Evolutionary conservation across 2,329 filamentous ascomycete genomes (phyloP).

Genomic region (Diplodia intermedia): DNA sequence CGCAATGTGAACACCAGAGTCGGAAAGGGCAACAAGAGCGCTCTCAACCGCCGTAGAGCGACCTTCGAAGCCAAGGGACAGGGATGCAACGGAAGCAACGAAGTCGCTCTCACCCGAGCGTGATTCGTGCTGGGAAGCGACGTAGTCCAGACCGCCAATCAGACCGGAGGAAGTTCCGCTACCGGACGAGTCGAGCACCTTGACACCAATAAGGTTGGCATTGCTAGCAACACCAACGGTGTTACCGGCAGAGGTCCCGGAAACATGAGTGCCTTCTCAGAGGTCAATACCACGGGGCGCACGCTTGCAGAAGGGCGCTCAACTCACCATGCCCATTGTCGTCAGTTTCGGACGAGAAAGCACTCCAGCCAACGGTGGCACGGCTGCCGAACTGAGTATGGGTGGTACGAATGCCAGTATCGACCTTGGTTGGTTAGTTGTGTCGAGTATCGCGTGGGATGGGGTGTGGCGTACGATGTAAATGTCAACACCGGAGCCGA

Average conservation of each 20-base stretch:
- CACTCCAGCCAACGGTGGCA: conserved; percentile 37
- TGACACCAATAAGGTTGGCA: conserved; percentile 46
- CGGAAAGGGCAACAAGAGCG: conserved; percentile 24
- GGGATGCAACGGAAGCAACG: conserved; percentile 44
- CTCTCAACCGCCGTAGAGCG: conserved; percentile 31
- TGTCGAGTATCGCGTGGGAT: not conserved
- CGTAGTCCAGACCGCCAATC: conserved; percentile 50
- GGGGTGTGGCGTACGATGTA: conserved; percentile 57
- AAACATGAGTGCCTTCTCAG: conserved; percentile 45
- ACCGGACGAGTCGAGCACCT: conserved; percentile 45
- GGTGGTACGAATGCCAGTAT: conserved; percentile 29
- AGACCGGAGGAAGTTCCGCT: conserved; percentile 43
- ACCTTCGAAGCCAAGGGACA: conserved; percentile 49
- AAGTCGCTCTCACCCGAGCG: conserved; percentile 44
- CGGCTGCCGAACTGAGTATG: conserved; percentile 47
- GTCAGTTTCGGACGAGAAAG: conserved; percentile 48
- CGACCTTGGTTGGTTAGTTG: conserved; percentile 14
- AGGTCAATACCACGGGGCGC: not conserved
- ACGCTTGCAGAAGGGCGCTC: conserved; percentile 26
- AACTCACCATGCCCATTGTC: conserved; percentile 52
- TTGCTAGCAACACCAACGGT: conserved; percentile 48
- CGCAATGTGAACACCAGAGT: conserved; percentile 34
- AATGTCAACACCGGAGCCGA: conserved; percentile 49
- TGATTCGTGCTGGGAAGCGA: conserved; percentile 45
- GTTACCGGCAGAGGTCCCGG: conserved; percentile 45